Evolutionary conservation across 108 stramenopile genomes (phyloP), one percentile per base, ranked within the genome.

Genomic region (Epithemia pelagica): DNA sequence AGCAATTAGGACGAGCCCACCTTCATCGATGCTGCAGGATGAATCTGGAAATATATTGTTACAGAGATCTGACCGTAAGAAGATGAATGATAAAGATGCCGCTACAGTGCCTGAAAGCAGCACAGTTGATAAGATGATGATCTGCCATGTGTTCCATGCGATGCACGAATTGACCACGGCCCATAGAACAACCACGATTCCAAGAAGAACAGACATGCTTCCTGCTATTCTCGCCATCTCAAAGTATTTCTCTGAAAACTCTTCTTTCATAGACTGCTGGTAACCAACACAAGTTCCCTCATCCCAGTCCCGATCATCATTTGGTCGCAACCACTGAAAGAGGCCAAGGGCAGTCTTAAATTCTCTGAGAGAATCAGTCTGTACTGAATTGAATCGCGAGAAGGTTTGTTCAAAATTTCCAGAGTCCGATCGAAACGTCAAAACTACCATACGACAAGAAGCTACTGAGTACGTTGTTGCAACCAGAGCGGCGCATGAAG

Each of bases 261-360:
- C 23, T 30, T 66, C 26, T 28, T 26, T 22, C 54, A 55, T 54
- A 18, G 54, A 28, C 52, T 66, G 28, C 7, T 66, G 52, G 52
- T 66, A 66, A 22, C 65, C 65, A 20, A 30, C 65, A 29, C 65
- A 66, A n/a, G 52, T 52, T 3, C 65, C 65, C 3, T 66, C 65
- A 15, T 52, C 25, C 65, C 65, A 66, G 7, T 20, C 3, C 23
- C 32, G 24, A 28, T 28, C 30, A 1, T 28, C 27, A 15, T 21
- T 10, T 26, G 65, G 65, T 22, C 65, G 52, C 52, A 66, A 2
- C 51, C 51, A 66, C 26, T 55, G 54, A 29, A 66, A 66, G 10
- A 66, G 54, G 30, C 65, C 65, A 2, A 66, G 28, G 3, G 46
- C 65, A 20, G 54, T 53, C 25, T 55, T 27, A 61, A 7, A 28